Evolutionary conservation across 768 basidiomycete species (phyloP), one percentile per base, ranked within the genome.

Genomic region (Mycena galopus): DNA sequence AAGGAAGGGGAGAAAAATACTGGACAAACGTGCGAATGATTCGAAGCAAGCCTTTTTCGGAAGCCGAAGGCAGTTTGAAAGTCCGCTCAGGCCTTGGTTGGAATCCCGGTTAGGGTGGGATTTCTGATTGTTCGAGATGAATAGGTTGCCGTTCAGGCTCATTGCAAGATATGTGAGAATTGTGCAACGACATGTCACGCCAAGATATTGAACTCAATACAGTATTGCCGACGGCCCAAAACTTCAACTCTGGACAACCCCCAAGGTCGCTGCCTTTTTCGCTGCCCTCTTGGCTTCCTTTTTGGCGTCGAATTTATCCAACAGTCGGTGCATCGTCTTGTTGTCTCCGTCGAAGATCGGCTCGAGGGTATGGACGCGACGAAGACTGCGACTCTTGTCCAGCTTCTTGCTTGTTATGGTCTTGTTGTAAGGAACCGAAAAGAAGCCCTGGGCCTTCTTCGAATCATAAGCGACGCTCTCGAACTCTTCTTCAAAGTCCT

Each of bases 391-490:
- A 9, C 56, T 39, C 9, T 42, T 14, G n/a, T 47, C 56, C 6
- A 67, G 53, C 10, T 30, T 27, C 21, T 27, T 67, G 19, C 12
- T 9, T 25, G 58, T 32, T 17, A 25, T 47, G 14, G 27, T 32
- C 2, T 35, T 32, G 16, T 16, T 11, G 30, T 32, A 23, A 4
- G 56, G 44, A 21, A 47, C 58, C 1, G 29, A 14, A 16, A 58
- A 67, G 32, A 67, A 67, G 0, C 66, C 66, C 29, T 59, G n/a
- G n/a, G n/a, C n/a, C 66, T 17, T 59, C 66, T 8, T n/a, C 16
- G 3, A n/a, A 37, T 37, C 35, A 2, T 57, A 42, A 39, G 57
- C 66, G 2, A 4, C 12, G 2, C 33, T n/a, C n/a, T n/a, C n/a
- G 42, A 67, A 42, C 14, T 25, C 56, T 7, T 17, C 14, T 1